A percentile compares a stretch with the other conserved stretches of the same genome.
phyloP scores from a whole-genome alignment of 2,329 filamentous ascomycete species.

The Akanthomyces dipterigenus region DNA sequence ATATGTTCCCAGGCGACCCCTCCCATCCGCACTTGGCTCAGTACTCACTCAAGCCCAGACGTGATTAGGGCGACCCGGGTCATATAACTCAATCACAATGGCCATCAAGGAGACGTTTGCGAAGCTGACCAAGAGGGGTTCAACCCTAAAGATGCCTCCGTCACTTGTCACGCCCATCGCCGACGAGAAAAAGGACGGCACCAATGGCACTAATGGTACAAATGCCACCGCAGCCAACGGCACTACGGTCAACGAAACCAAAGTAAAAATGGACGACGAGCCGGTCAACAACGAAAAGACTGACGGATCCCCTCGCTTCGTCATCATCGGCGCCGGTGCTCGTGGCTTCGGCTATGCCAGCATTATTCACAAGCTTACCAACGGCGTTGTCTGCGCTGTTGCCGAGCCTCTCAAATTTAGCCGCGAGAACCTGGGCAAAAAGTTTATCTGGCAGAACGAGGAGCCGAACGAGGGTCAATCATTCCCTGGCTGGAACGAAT shows the following conservation, averaged over 20 bases:
- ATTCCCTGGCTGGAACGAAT: conserved; percentile 69
- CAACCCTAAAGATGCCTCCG: conserved; percentile 1
- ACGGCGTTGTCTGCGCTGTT: conserved; percentile 66
- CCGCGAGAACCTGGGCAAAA: conserved; percentile 60
- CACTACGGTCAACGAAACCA: not conserved
- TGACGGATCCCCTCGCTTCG: conserved; percentile 53
- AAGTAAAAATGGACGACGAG: not conserved
- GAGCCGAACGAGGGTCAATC: conserved; percentile 53
- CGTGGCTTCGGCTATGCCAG: conserved; percentile 69
- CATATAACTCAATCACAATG: conserved; percentile 14
- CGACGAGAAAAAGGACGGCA: not conserved
- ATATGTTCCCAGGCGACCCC: conserved; percentile 16
- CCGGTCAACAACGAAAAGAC: conserved; percentile 20
- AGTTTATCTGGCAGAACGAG: conserved; percentile 62
- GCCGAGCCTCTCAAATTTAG: conserved; percentile 78
- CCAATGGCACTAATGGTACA: not conserved
- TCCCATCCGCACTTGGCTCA: not conserved
- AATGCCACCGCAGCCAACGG: not conserved
- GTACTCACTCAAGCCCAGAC: not conserved
- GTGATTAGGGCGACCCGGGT: not conserved
- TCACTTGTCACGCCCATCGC: not conserved
- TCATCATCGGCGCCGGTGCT: conserved; percentile 78
- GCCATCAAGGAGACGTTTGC: conserved; percentile 17
- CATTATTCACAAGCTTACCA: conserved; percentile 57
- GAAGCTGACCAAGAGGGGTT: conserved; percentile 15